Percentiles rank a stretch among this genome's conserved stretches.
Conservation (phyloP, 2,329 filamentous ascomycete species). For the Exophiala calicioides region DNA sequence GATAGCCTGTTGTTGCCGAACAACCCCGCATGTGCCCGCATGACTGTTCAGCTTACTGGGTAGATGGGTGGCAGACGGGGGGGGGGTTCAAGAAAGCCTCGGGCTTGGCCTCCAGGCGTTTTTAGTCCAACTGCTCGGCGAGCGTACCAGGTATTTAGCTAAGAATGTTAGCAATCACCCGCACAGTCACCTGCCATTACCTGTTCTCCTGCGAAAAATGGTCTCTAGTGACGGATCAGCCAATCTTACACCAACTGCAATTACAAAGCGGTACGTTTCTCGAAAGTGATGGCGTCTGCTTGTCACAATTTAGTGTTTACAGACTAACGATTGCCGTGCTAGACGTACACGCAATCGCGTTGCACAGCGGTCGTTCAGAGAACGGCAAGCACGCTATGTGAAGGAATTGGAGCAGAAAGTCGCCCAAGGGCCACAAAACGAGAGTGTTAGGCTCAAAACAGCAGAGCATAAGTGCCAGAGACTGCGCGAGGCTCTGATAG, state of each 20-base stretch:
- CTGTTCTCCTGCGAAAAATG: neutral
- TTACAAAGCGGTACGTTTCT: conserved; percentile 1
- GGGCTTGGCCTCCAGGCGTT: too few species aligned
- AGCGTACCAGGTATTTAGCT: neutral
- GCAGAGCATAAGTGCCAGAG: neutral
- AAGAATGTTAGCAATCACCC: conserved; percentile 5
- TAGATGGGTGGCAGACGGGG: too few species aligned
- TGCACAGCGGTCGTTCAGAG: conserved; percentile 8
- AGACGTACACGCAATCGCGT: conserved; percentile 5
- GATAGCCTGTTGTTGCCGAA: too few species aligned
- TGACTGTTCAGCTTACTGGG: too few species aligned
- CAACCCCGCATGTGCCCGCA: too few species aligned
- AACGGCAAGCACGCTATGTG: conserved; percentile 7
- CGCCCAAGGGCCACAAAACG: neutral
- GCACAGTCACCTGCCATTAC: conserved; percentile 9
- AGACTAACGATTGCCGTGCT: conserved; percentile 2
- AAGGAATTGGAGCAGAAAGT: conserved; percentile 6
- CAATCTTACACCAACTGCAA: neutral
- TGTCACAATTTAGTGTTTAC: too few species aligned
- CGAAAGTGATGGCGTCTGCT: neutral
- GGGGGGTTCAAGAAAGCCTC: too few species aligned
- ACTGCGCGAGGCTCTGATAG: neutral
- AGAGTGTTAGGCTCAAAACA: conserved; percentile 4
- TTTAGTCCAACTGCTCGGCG: conserved; percentile 1
- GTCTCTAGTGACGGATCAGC: neutral